Evolutionary conservation across 2,329 filamentous ascomycete species (phyloP), one percentile per base, ranked within the genome.

Genomic region (Trichophyton simii): DNA sequence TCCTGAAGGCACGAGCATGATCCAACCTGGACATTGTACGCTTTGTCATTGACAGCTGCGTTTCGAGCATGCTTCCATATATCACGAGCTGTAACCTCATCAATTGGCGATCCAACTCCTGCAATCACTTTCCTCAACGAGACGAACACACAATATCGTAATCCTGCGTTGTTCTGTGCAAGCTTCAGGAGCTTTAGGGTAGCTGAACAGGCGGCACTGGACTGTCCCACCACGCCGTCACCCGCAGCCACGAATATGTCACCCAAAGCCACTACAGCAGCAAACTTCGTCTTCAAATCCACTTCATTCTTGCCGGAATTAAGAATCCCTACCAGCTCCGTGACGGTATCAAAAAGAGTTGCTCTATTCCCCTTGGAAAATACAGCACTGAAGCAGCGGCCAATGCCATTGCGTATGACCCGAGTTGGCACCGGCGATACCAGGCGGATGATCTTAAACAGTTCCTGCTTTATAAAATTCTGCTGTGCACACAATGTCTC

Each of bases 301-400:
- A 84, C 85, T 62, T 96, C 91, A 60, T 80, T 80, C 73, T 95
- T 96, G 20, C 87, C 84, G 57, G 82, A 82, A 63, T 85, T 85
- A 54, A 95, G 72, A 61, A 95, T 85, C 9, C 77, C 79, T 8
- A 91, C 80, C 9, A 97, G 79, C 66, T 97, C 92, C 69, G 94
- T 95, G 71, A 97, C 88, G 0, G 90, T 95, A 74, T 99, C 94
- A 71, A 95, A 96, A 1, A 99, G 82, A 58, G 95, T 81, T 72
- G 95, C 96, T 65, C 92, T 83, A 75, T 96, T 92, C 11, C 94
- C 94, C 65, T 88, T 87, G 15, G 80, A 82, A 66, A 99, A 88
- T 62, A 97, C 85, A 68, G 87, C 86, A 48, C 87, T 87, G 66
- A 96, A 87, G 68, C 90, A 92, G 73, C 84, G 83, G 57, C 91